A percentile compares a stretch with the other conserved stretches of the same genome.
phyloP scores from a whole-genome alignment of 2,329 filamentous ascomycete species.

The Fusarium keratoplasticum region DNA sequence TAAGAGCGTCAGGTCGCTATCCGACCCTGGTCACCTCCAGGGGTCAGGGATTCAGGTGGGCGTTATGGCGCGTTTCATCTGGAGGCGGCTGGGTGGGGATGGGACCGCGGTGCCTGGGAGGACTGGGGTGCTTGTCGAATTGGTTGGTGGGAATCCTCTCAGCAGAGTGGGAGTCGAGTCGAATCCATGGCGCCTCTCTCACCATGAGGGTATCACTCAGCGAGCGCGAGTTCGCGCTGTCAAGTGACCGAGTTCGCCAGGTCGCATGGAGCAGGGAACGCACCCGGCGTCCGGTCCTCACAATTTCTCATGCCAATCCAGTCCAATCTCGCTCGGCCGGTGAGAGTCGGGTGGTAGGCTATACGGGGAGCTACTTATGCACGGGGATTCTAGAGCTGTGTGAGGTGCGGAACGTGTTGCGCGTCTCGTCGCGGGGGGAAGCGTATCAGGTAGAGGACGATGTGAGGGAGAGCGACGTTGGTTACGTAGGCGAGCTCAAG shows the following conservation, averaged over 20 bases:
- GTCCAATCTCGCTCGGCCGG: conserved; percentile 27
- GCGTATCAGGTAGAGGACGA: conserved; percentile 31
- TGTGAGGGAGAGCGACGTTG: conserved; percentile 8
- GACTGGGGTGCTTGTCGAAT: conserved; percentile 4
- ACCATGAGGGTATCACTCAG: conserved; percentile 30
- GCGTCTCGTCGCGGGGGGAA: conserved; percentile 23
- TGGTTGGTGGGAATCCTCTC: conserved; percentile 23
- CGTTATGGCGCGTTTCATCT: conserved; percentile 39
- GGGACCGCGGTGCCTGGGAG: conserved; percentile 2
- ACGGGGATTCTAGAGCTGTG: conserved; percentile 15
- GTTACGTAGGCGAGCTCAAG: conserved; percentile 13
- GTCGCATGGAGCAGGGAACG: conserved; percentile 13
- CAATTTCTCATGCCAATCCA: conserved; percentile 8
- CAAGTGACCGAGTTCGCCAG: conserved; percentile 10
- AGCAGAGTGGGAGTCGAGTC: not conserved
- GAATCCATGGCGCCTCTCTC: conserved; percentile 15
- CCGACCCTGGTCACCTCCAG: conserved; percentile 4
- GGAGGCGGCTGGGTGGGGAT: conserved; percentile 19
- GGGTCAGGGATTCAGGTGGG: conserved; percentile 28
- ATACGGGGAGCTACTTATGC: not conserved
- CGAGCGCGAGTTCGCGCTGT: not conserved
- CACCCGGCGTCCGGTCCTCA: conserved; percentile 5
- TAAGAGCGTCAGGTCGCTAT: conserved; percentile 23
- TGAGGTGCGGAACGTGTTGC: conserved; percentile 16
- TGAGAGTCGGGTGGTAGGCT: conserved; percentile 11